Conservation (phyloP, 805 yeast species). For the Yarrowia bubula region DNA sequence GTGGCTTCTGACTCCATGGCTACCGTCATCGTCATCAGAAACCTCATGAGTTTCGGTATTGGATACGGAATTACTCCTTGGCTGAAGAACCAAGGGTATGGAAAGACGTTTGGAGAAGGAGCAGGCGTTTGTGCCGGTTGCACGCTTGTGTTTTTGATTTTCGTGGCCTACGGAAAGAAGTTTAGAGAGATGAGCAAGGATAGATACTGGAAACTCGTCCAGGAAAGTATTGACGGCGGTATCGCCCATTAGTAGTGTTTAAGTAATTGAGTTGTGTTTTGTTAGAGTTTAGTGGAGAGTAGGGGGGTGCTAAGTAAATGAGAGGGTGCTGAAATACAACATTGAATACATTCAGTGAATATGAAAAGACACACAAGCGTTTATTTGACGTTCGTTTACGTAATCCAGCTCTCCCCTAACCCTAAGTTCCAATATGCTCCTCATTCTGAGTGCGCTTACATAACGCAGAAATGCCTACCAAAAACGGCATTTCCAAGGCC, state of each 20-base stretch:
- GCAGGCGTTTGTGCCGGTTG: neutral
- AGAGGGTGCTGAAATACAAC: no score
- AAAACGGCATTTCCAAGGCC: no score
- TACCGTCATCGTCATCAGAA: conserved; percentile 49
- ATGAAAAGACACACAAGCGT: no score
- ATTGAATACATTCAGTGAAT: no score
- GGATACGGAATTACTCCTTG: conserved; percentile 54
- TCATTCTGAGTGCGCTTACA: neutral
- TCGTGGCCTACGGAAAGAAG: conserved; percentile 42
- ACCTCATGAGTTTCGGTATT: conserved; percentile 49
- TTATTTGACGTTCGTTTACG: no score
- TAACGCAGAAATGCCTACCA: neutral
- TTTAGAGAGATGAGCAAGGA: conserved; percentile 31
- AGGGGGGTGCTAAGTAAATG: neutral
- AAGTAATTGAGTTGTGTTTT: neutral
- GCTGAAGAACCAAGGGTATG: conserved; percentile 47
- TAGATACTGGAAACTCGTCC: conserved; percentile 5
- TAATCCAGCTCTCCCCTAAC: no score
- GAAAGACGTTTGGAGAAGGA: conserved; percentile 42
- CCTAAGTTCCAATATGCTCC: no score
- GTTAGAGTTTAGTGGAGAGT: no score
- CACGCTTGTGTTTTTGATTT: neutral
- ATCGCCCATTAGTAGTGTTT: conserved; percentile 4
- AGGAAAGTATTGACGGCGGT: conserved; percentile 8
- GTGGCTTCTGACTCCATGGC: conserved; percentile 48